These are phyloP conservation scores for Passiflora organensis DNA, from an alignment of 345 rosid genomes.

Conservation along the genomic window DNA sequence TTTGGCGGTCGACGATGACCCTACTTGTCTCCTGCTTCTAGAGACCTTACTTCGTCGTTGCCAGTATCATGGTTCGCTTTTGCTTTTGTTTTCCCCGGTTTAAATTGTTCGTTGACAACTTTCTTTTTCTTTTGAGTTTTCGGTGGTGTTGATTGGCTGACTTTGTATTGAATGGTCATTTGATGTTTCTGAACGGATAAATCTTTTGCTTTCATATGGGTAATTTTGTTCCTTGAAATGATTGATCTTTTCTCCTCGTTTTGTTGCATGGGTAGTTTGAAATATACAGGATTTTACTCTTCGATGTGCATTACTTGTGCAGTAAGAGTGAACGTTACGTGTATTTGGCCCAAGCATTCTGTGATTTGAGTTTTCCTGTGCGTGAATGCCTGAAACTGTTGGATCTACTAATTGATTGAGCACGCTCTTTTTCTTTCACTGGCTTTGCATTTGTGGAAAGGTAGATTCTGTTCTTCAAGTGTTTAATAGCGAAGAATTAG, in stretches of 20 bases:
- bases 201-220: too few relatives aligned
- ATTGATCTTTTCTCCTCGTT: not conserved
- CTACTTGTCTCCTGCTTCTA: conserved; percentile 54
- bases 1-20: conserved; percentile 79
- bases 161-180: too few relatives aligned
- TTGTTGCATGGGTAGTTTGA: too few relatives aligned
- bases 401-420: conserved; percentile 12
- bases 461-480: not conserved
- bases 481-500: too few relatives aligned
- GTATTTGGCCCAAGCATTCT: not conserved
- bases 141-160: too few relatives aligned
- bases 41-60: conserved; percentile 57
- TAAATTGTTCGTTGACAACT: conserved; percentile 3
- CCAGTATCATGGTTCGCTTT: conserved; percentile 52
- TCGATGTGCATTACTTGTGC: too few relatives aligned
- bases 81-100: not conserved
- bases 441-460: not conserved
- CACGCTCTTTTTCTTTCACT: not conserved
- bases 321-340: conserved; percentile 1
- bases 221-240: not conserved
- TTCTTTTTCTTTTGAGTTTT: conserved; percentile 7
- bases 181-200: too few relatives aligned
- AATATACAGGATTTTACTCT: conserved; percentile 14
- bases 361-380: not conserved
- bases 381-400: conserved; percentile 5